Conservation (phyloP, 768 basidiomycete genomes). For the Boletus speciosus region DNA sequence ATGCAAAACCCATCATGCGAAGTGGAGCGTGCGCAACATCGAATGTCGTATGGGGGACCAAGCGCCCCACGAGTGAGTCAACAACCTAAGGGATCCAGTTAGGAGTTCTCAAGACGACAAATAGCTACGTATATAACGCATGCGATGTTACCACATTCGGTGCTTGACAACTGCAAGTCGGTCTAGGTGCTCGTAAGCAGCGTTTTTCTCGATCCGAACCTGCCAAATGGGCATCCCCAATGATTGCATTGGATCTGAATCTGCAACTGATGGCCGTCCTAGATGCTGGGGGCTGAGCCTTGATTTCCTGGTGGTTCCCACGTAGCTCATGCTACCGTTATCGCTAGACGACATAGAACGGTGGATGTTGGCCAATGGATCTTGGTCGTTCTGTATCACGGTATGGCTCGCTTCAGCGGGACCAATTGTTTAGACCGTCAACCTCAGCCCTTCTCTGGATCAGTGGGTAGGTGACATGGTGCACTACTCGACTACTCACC, state of each 20-base stretch:
- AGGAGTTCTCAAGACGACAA: conserved; percentile 21
- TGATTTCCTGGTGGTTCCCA: conserved; percentile 3
- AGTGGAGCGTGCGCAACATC: conserved; percentile 1
- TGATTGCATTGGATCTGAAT: conserved; percentile 3
- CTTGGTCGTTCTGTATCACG: not conserved
- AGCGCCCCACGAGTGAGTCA: conserved; percentile 21
- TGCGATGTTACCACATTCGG: conserved; percentile 12
- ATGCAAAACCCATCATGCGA: not conserved
- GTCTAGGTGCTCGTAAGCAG: conserved; percentile 1
- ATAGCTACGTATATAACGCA: conserved; percentile 20
- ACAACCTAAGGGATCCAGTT: conserved; percentile 12
- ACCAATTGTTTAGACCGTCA: not conserved
- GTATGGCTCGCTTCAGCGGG: not conserved
- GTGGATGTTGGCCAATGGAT: not conserved
- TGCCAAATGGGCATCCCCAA: not conserved
- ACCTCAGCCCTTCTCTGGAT: not conserved
- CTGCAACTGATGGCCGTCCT: not conserved
- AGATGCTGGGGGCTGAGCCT: not conserved
- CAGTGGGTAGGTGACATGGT: not conserved
- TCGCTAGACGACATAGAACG: conserved; percentile 2
- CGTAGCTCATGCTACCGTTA: conserved; percentile 17
- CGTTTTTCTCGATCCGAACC: not conserved
- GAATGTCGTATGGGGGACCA: not conserved
- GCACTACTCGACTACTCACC: not conserved
- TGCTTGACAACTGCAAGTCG: conserved; percentile 5